Percentiles rank a stretch among this genome's conserved stretches.
Conservation (phyloP, 1,139 yeast species). For the Yamadazyma atmosphaerica region DNA sequence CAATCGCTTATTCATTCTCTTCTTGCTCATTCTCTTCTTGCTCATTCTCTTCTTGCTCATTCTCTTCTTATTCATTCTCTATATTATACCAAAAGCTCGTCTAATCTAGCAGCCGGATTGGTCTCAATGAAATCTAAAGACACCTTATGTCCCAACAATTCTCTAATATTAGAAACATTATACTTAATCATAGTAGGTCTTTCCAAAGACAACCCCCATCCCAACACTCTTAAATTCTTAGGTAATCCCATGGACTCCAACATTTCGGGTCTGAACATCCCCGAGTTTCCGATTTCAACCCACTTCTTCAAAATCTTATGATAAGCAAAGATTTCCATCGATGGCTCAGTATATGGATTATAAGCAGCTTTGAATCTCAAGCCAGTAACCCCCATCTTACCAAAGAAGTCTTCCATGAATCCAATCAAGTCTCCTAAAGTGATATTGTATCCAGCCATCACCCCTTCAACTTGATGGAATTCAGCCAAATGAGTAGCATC, state of each 20-base stretch:
- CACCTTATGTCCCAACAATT: slow-evolving; percentile 91
- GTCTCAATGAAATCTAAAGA: slow-evolving; percentile 89
- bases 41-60: no score
- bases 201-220: slow-evolving; percentile 97
- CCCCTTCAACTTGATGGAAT: slow-evolving; percentile 99
- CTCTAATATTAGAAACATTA: slow-evolving; percentile 93
- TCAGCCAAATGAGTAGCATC: slow-evolving; percentile 99
- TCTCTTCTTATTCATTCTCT: no score
- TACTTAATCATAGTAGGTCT: slow-evolving; percentile 99
- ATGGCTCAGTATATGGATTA: slow-evolving; percentile 98
- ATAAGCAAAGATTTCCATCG: slow-evolving; percentile 96
- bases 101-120: slow-evolving; percentile 97
- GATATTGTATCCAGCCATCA: slow-evolving; percentile 91
- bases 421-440: slow-evolving; percentile 97
- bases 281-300: slow-evolving; percentile 99
- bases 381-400: slow-evolving; percentile 94
- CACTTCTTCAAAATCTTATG: slow-evolving; percentile 93
- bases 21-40: no score
- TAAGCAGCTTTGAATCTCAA: slow-evolving; percentile 98
- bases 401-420: slow-evolving; percentile 96
- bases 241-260: slow-evolving; percentile 98
- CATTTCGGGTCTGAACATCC: slow-evolving; percentile 99
- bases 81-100: slow-evolving; percentile 46
- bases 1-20: no score
- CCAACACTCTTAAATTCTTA: slow-evolving; percentile 87